Conservation (phyloP, 768 basidiomycete genomes). For the Nidularia sp. region DNA sequence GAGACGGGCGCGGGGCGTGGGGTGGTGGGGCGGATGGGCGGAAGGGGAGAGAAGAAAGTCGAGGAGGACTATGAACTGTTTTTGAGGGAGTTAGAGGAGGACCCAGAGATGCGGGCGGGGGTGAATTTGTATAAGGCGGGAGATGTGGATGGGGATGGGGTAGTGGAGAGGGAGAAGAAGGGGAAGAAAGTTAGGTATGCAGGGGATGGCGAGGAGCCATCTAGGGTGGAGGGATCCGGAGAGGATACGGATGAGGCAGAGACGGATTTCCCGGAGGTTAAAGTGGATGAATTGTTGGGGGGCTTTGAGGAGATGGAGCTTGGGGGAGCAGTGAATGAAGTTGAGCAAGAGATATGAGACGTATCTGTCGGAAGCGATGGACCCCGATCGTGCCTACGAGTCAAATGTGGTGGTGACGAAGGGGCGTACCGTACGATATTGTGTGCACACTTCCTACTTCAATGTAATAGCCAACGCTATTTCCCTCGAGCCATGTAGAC, state of each 20-base stretch:
- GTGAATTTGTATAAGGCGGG: slow-evolving; percentile 83
- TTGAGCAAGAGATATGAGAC: slow-evolving; percentile 1
- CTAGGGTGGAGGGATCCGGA: slow-evolving; percentile 19
- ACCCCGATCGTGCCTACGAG: no score
- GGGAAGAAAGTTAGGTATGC: slow-evolving; percentile 46
- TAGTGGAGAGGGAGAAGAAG: slow-evolving; percentile 28
- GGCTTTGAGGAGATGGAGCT: slow-evolving; percentile 91
- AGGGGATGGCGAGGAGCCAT: slow-evolving; percentile 66
- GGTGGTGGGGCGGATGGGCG: slow-evolving; percentile 85
- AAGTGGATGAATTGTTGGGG: slow-evolving; percentile 82
- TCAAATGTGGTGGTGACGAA: no score
- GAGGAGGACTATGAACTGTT: slow-evolving; percentile 97
- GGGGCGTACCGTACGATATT: no score
- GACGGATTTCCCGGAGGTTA: slow-evolving; percentile 84
- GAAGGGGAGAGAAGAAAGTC: slow-evolving; percentile 86
- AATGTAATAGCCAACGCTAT: no score
- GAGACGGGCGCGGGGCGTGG: slow-evolving; percentile 76
- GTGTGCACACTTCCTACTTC: no score
- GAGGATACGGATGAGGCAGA: slow-evolving; percentile 62
- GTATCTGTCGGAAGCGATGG: no score
- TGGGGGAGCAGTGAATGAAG: slow-evolving; percentile 27
- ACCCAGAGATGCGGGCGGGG: slow-evolving; percentile 81
- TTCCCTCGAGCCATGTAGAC: no score
- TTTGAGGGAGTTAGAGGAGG: slow-evolving; percentile 91
- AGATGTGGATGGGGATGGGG: slow-evolving; percentile 51